These are phyloP conservation scores for Xylariales sp. DNA, from an alignment of 2,329 filamentous ascomycete genomes.

Conservation along the genomic window DNA sequence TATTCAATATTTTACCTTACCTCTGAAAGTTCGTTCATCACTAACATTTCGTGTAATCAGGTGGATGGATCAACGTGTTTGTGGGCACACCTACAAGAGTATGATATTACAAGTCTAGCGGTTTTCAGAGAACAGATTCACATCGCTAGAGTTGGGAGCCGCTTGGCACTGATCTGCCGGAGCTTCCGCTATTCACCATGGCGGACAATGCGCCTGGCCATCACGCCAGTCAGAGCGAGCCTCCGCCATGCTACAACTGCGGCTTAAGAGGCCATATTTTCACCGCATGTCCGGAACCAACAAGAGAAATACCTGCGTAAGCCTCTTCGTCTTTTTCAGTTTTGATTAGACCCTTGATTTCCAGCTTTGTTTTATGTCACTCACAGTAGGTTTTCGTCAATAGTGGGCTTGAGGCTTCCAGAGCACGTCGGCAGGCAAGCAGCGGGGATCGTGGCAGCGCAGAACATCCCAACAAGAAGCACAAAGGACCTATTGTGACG, in stretches of 20 bases:
- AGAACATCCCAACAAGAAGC: constrained; percentile 13
- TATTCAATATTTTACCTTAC: too few species aligned
- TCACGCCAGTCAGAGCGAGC: constrained; percentile 20
- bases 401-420: constrained; percentile 24
- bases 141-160: too few species aligned
- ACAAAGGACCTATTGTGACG: constrained; percentile 25
- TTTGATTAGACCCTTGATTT: not conserved
- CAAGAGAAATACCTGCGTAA: constrained; percentile 27
- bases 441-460: constrained; percentile 13
- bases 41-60: too few species aligned
- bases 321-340: constrained; percentile 6
- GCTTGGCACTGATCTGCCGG: too few species aligned
- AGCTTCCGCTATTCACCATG: constrained; percentile 15
- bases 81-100: too few species aligned
- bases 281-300: constrained; percentile 26
- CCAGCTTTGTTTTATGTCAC: not conserved
- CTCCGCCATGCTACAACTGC: constrained; percentile 25
- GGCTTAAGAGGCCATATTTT: constrained; percentile 26
- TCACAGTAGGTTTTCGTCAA: not conserved
- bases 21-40: too few species aligned
- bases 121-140: too few species aligned
- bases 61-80: too few species aligned
- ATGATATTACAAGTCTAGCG: too few species aligned
- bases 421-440: constrained; percentile 14
- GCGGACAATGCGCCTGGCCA: constrained; percentile 19